A percentile compares a stretch with the other conserved stretches of the same genome.
These are phyloP conservation scores for Trichoderma koningiopsis DNA, from an alignment of 2,329 filamentous ascomycete genomes.

Conservation along the genomic window DNA sequence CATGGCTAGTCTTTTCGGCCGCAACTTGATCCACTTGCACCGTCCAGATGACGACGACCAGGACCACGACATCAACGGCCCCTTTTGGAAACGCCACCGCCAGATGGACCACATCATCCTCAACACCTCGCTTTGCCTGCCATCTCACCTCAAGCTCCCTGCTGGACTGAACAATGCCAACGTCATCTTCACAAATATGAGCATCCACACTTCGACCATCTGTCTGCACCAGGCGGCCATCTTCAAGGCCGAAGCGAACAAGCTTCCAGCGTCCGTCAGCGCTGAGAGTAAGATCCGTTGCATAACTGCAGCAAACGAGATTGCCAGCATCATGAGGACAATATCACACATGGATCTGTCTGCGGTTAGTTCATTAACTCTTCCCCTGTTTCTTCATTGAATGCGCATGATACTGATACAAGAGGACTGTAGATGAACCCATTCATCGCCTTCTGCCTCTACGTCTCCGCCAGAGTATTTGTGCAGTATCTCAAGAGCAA, in stretches of 20 bases:
- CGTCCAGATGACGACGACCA: slow-evolving; percentile 79
- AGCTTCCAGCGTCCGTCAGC: slow-evolving; percentile 72
- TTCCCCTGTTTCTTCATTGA: not conserved
- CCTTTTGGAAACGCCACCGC: slow-evolving; percentile 94
- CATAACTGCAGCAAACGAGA: slow-evolving; percentile 90
- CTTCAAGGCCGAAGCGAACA: slow-evolving; percentile 92
- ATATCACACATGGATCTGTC: slow-evolving; percentile 87
- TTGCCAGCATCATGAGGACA: slow-evolving; percentile 93
- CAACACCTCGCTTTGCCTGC: slow-evolving; percentile 83
- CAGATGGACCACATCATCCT: slow-evolving; percentile 87
- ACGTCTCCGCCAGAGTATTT: slow-evolving; percentile 93
- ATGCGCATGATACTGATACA: not conserved
- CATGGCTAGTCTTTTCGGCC: slow-evolving; percentile 86
- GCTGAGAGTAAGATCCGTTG: slow-evolving; percentile 91
- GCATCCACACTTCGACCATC: slow-evolving; percentile 93
- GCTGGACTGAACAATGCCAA: slow-evolving; percentile 76
- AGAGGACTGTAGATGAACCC: slow-evolving; percentile 74
- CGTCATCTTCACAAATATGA: slow-evolving; percentile 93
- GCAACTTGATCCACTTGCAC: slow-evolving; percentile 88
- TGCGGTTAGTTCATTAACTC: slow-evolving; percentile 58
- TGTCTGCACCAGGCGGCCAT: slow-evolving; percentile 98
- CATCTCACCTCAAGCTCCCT: slow-evolving; percentile 77
- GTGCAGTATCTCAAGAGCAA: slow-evolving; percentile 94
- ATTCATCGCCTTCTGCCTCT: slow-evolving; percentile 92
- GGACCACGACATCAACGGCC: slow-evolving; percentile 85